Conservation (phyloP, 176 grass and related monocot species). For the Lolium perenne region DNA sequence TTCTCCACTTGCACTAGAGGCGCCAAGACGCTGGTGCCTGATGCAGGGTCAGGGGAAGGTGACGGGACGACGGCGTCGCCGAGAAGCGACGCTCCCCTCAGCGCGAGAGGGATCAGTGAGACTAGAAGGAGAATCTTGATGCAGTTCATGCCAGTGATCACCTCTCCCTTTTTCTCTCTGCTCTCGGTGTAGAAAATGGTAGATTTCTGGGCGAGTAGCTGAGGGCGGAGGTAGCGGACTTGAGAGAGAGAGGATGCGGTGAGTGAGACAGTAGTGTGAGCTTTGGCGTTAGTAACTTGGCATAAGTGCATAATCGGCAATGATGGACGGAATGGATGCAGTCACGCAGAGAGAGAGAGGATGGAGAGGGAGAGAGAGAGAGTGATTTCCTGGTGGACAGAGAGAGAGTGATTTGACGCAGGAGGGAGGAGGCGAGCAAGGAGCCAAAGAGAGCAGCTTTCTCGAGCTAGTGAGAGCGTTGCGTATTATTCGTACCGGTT, state of each 20-base stretch:
- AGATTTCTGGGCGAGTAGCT: background rate
- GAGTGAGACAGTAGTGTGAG: background rate
- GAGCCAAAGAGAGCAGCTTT: conserved; percentile 27
- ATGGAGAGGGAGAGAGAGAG: background rate
- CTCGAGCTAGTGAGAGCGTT: background rate
- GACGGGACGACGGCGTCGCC: conserved; percentile 32
- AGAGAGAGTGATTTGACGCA: conserved; percentile 52
- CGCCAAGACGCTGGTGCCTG: background rate
- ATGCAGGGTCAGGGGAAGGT: background rate
- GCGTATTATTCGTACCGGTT: conserved; percentile 32
- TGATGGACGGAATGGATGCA: conserved; percentile 32
- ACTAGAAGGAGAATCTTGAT: conserved; percentile 53
- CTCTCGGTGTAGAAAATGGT: background rate
- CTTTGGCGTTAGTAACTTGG: conserved; percentile 11
- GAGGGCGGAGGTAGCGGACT: background rate
- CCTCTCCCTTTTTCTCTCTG: background rate
- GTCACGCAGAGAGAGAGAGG: conserved; percentile 9
- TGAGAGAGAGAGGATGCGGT: conserved; percentile 8
- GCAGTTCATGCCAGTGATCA: conserved; percentile 43
- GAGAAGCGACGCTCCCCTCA: conserved; percentile 44
- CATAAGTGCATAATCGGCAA: conserved; percentile 36
- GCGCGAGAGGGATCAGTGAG: conserved; percentile 50
- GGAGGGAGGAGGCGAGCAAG: conserved; percentile 33
- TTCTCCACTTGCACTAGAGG: background rate
- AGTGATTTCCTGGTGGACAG: conserved; percentile 52